Percentiles rank a stretch among this genome's conserved stretches.
These are phyloP conservation scores for Curvularia spicifera DNA, from an alignment of 2,329 filamentous ascomycete genomes.

Conservation along the genomic window DNA sequence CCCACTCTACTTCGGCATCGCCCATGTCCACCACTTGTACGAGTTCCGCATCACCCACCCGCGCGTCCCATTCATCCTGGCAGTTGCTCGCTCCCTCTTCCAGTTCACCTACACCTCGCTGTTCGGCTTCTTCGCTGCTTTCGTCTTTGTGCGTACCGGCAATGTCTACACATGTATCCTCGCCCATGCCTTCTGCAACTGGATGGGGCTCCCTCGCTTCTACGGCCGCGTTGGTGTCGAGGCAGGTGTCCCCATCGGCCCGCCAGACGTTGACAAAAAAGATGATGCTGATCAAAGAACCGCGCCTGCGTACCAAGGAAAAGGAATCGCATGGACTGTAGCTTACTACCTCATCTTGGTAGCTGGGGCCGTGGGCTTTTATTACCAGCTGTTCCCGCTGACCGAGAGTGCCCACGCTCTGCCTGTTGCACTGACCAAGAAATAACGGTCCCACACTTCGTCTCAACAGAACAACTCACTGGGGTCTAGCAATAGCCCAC, in stretches of 20 bases:
- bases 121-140: constrained; percentile 92
- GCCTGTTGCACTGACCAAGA: constrained; percentile 27
- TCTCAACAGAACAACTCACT: constrained; percentile 3
- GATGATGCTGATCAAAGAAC: constrained; percentile 52
- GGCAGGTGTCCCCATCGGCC: constrained; percentile 52
- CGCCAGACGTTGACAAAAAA: constrained; percentile 39
- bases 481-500: constrained; percentile 75
- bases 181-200: constrained; percentile 90
- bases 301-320: constrained; percentile 30
- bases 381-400: constrained; percentile 70
- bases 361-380: constrained; percentile 74
- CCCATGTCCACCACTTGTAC: constrained; percentile 94
- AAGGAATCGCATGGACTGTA: constrained; percentile 68
- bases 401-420: constrained; percentile 68
- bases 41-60: constrained; percentile 87
- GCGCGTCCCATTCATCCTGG: constrained; percentile 66
- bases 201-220: constrained; percentile 83
- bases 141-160: constrained; percentile 84
- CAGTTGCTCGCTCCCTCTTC: constrained; percentile 74
- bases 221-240: constrained; percentile 74
- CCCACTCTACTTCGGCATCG: constrained; percentile 88
- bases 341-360: constrained; percentile 81
- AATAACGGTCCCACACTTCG: background rate
- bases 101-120: constrained; percentile 91
- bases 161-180: constrained; percentile 76